Percentiles rank a stretch among this genome's conserved stretches.
These are phyloP conservation scores for Mycena pura DNA, from an alignment of 768 basidiomycete genomes.

Conservation along the genomic window DNA sequence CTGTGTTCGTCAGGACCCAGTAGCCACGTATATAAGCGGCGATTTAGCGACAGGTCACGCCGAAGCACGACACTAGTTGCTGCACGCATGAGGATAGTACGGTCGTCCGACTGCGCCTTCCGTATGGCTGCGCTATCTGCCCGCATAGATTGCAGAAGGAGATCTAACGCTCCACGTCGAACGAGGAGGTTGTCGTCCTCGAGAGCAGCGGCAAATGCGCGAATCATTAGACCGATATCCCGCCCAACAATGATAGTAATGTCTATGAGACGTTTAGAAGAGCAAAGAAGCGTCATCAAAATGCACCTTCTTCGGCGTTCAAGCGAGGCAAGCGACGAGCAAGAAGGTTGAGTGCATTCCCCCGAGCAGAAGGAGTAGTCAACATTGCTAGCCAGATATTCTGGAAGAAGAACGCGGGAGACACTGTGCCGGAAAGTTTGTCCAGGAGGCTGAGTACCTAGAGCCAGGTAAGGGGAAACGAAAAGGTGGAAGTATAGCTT, in stretches of 20 bases:
- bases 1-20: slow-evolving; percentile 82
- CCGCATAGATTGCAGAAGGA: slow-evolving; percentile 77
- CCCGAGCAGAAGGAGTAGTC: slow-evolving; percentile 84
- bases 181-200: slow-evolving; percentile 95
- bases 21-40: slow-evolving; percentile 93
- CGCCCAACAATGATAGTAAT: slow-evolving; percentile 77
- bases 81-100: slow-evolving; percentile 83
- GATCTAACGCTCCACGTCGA: slow-evolving; percentile 83
- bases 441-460: slow-evolving; percentile 85
- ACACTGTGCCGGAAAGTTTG: slow-evolving; percentile 81
- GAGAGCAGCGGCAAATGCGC: slow-evolving; percentile 89
- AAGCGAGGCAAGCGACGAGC: slow-evolving; percentile 77
- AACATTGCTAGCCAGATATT: slow-evolving; percentile 95
- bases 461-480: slow-evolving; percentile 15
- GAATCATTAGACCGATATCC: slow-evolving; percentile 92
- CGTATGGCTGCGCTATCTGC: slow-evolving; percentile 76
- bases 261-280: slow-evolving; percentile 44
- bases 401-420: slow-evolving; percentile 91
- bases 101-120: slow-evolving; percentile 74
- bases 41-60: slow-evolving; percentile 90
- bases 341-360: slow-evolving; percentile 88
- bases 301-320: slow-evolving; percentile 71
- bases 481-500: slow-evolving; percentile 5
- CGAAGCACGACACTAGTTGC: slow-evolving; percentile 90
- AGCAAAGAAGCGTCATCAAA: neutral